phyloP scores from a whole-genome alignment of 2,329 filamentous ascomycete species.

The Dactylonectria estremocensis region DNA sequence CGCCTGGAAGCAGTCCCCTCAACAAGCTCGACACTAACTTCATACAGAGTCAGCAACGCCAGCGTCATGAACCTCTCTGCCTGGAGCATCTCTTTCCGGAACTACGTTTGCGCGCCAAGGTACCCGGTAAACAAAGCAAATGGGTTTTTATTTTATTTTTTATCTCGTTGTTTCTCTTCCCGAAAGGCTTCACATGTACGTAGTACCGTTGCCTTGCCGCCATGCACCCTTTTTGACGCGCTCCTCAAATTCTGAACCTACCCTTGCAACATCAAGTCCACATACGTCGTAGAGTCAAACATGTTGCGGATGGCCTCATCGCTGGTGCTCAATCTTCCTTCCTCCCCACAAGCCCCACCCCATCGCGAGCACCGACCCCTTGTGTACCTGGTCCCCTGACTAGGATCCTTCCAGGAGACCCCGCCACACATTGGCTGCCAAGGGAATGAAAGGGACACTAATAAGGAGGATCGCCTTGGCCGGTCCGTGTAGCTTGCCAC shows the following conservation, averaged over 20 bases:
- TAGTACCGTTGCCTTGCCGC: not conserved
- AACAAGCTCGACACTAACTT: not conserved
- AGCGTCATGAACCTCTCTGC: not conserved
- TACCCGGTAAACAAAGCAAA: not conserved
- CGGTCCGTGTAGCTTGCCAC: constrained; percentile 33
- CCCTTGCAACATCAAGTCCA: constrained; percentile 13
- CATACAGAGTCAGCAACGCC: not conserved
- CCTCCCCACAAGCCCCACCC: constrained; percentile 2
- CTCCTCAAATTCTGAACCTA: not conserved
- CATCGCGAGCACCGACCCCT: constrained; percentile 14
- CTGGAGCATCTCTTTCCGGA: not conserved
- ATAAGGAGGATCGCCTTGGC: constrained; percentile 43
- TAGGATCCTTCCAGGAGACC: constrained; percentile 34
- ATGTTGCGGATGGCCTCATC: constrained; percentile 22
- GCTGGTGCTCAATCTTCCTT: constrained; percentile 25
- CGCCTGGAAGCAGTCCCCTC: constrained; percentile 7
- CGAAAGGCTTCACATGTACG: not conserved
- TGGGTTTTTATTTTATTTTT: too few relatives aligned
- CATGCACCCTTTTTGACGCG: constrained; percentile 13
- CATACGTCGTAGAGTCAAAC: constrained; percentile 11
- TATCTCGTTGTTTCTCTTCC: not conserved
- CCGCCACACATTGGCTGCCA: constrained; percentile 21
- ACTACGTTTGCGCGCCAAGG: not conserved
- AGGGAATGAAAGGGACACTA: constrained; percentile 35
- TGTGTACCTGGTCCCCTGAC: constrained; percentile 44